Percentiles rank a stretch among this genome's conserved stretches.
Conservation (phyloP, 2,329 filamentous ascomycete genomes). For the Talaromyces sp. region DNA sequence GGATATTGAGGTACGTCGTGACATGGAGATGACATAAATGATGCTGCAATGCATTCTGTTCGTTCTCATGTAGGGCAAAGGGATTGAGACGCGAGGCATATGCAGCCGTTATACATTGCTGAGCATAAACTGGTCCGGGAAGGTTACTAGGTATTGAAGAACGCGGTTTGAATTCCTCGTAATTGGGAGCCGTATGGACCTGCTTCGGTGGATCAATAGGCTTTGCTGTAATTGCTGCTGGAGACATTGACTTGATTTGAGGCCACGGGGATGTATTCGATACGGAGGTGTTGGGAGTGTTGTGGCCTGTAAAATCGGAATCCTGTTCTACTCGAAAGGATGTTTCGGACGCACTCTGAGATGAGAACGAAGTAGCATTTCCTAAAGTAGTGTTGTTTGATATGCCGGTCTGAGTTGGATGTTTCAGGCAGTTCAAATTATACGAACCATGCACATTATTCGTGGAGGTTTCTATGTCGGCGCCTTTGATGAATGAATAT, state of each 20-base stretch:
- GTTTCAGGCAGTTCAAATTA: neutral
- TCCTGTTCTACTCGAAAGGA: constrained; percentile 17
- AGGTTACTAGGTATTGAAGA: constrained; percentile 78
- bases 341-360: constrained; percentile 15
- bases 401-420: neutral
- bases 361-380: constrained; percentile 11
- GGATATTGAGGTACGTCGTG: constrained; percentile 91
- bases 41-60: constrained; percentile 73
- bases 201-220: neutral
- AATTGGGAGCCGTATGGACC: constrained; percentile 16
- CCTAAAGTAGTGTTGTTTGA: neutral
- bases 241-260: neutral
- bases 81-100: constrained; percentile 86
- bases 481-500: constrained; percentile 1
- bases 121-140: constrained; percentile 71
- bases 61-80: constrained; percentile 77
- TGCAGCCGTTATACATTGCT: constrained; percentile 83
- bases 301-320: constrained; percentile 18
- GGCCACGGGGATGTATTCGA: constrained; percentile 17
- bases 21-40: constrained; percentile 85
- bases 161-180: constrained; percentile 60
- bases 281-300: constrained; percentile 25
- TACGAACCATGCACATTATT: neutral
- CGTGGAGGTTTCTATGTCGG: neutral
- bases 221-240: neutral